Conservation (phyloP, 192 early-diverging fungal genomes). For the Coemansia sp. region DNA sequence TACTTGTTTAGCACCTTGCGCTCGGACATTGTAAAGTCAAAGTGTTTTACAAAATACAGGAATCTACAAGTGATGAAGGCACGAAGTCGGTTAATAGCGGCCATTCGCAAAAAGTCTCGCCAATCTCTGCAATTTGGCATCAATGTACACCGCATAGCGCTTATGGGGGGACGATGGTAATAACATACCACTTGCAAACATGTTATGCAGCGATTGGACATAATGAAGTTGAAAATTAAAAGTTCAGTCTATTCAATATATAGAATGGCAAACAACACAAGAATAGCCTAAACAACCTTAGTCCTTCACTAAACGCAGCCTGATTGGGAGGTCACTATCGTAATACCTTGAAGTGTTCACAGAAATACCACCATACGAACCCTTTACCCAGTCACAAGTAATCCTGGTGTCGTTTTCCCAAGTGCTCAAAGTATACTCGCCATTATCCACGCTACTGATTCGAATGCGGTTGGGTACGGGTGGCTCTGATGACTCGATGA, state of each 20-base stretch:
- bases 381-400: background rate
- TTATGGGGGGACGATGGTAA: too few species aligned
- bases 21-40: conserved; percentile 63
- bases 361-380: background rate
- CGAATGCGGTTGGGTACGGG: background rate
- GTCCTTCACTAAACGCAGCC: background rate
- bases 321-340: background rate
- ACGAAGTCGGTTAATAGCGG: too few species aligned
- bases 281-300: too few species aligned
- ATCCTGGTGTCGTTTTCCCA: background rate
- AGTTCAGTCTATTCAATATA: too few species aligned
- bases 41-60: conserved; percentile 3
- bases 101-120: too few species aligned
- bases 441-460: background rate
- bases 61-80: background rate
- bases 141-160: too few species aligned
- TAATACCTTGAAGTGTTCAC: background rate
- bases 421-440: background rate
- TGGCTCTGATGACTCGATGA: background rate
- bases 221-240: too few species aligned
- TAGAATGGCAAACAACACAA: too few species aligned
- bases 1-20: conserved; percentile 97
- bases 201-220: too few species aligned
- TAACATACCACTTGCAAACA: too few species aligned
- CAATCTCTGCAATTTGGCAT: too few species aligned